Base-by-base conservation (phyloP, 164 flowering plant genomes). In the Saururus chinensis region DNA sequence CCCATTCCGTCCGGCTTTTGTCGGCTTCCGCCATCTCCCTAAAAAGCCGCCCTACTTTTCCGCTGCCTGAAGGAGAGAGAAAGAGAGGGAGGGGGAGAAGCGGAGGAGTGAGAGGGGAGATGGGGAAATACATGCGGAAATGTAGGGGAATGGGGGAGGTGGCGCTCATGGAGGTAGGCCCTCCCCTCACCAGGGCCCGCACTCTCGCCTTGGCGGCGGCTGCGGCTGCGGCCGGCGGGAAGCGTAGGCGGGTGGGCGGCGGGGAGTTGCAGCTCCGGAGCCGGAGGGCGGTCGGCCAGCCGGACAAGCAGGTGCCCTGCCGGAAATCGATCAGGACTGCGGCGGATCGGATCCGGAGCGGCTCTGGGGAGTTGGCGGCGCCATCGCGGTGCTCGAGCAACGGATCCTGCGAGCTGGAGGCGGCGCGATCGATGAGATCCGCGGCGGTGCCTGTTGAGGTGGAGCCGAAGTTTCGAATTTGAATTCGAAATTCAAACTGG, bases 401-500 rank as follows among this genome's bases (percentile, higher is more conserved):
- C 62, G 77, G 77, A 71, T 81, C 82, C 24, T 71, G 73, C 42
- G 74, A 68, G 26, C 24, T 60, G n/a, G 76, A 73, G 13, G n/a
- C n/a, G n/a, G n/a, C n/a, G n/a, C n/a, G n/a, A n/a, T 42, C 61
- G 40, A 21, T 63, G 60, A 59, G 72, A 72, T 74, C 72, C 51
- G 60, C 53, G 64, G 86, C 81, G 37, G 37, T n/a, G n/a, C n/a
- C 42, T 79, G 81, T 74, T 71, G 74, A 77, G 86, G 82, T 74
- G 60, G 22, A 17, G 14, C 7, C 1, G 21, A 56, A 21, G 7
- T 59, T 59, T 59, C 16, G 41, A 69, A 40, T 65, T 48, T 19
- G 48, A 51, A 52, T 26, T 25, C 20, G 45, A 57, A 22, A 0
- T n/a, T 57, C 23, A 30, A 11, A 22, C 12, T 13, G 20, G 19